Conservation (phyloP, 2,329 filamentous ascomycete genomes). For the Arthrobotrys sphaeroides region DNA sequence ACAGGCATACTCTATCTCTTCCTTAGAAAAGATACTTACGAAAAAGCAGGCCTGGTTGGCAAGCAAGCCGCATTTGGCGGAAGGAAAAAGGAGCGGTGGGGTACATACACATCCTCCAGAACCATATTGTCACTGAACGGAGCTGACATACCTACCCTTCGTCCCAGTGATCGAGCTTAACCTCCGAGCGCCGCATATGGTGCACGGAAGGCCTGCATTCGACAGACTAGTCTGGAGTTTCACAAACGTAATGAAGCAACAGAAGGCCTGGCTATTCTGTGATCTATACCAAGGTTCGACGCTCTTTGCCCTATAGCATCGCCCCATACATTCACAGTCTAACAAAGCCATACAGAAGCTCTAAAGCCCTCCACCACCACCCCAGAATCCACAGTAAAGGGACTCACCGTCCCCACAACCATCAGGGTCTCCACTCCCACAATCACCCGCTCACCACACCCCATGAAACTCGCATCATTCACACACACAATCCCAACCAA, state of each 20-base stretch:
- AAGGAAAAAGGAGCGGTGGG: slow-evolving; percentile 74
- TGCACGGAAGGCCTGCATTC: slow-evolving; percentile 83
- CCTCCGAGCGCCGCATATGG: slow-evolving; percentile 77
- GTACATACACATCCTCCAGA: slow-evolving; percentile 63
- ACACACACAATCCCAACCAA: slow-evolving; percentile 55
- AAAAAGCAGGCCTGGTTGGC: slow-evolving; percentile 81
- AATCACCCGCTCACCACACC: neutral
- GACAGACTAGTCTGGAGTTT: slow-evolving; percentile 80
- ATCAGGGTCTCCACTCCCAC: neutral
- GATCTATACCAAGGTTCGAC: slow-evolving; percentile 67
- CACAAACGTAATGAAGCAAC: slow-evolving; percentile 75
- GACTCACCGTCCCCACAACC: slow-evolving; percentile 26
- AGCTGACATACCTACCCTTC: too few species aligned
- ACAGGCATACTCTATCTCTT: slow-evolving; percentile 77
- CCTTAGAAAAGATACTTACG: slow-evolving; percentile 82
- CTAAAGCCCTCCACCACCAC: slow-evolving; percentile 57
- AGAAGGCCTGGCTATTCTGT: slow-evolving; percentile 80
- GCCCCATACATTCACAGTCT: neutral
- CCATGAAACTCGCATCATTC: slow-evolving; percentile 43
- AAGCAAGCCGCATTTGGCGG: slow-evolving; percentile 67
- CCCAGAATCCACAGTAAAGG: slow-evolving; percentile 11
- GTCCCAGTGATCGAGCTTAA: slow-evolving; percentile 82
- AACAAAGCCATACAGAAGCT: slow-evolving; percentile 58
- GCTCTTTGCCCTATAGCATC: neutral
- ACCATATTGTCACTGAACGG: too few species aligned